phyloP scores from a whole-genome alignment of 495 filamentous ascomycete genomes.

The Parathielavia hyrcaniae region DNA sequence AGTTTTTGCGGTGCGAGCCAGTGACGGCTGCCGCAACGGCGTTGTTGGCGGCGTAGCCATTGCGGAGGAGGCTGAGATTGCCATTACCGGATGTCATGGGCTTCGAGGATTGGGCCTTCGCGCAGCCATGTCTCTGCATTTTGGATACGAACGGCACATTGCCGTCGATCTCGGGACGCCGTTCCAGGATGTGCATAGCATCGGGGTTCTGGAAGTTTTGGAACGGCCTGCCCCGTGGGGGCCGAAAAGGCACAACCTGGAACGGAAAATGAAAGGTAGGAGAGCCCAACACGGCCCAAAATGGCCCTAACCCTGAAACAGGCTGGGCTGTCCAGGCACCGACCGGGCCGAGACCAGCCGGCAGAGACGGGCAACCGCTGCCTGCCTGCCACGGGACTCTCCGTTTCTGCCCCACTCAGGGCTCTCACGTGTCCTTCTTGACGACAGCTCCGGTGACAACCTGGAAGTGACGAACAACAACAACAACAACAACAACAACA shows the following conservation, averaged over 20 bases:
- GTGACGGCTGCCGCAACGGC: no score
- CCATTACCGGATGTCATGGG: neutral
- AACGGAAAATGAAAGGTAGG: no score
- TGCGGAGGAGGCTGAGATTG: neutral
- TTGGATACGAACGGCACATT: neutral
- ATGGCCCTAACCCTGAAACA: neutral
- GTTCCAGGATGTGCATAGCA: neutral
- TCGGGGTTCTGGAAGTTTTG: neutral
- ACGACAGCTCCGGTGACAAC: neutral
- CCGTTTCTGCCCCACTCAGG: conserved; percentile 1
- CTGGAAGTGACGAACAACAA: neutral
- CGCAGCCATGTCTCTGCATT: neutral
- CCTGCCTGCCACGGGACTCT: neutral
- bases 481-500: neutral
- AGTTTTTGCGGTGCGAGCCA: no score
- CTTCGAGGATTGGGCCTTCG: neutral
- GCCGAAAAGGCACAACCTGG: neutral
- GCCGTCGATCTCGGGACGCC: neutral
- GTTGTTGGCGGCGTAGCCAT: neutral
- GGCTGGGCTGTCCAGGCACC: neutral
- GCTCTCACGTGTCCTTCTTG: neutral
- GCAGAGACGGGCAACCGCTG: no score
- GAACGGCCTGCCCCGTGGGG: neutral
- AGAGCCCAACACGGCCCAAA: neutral
- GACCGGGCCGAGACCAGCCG: no score